These are phyloP conservation scores for Mycosphaerella sp. DNA, from an alignment of 2,329 filamentous ascomycete genomes.

Conservation along the genomic window DNA sequence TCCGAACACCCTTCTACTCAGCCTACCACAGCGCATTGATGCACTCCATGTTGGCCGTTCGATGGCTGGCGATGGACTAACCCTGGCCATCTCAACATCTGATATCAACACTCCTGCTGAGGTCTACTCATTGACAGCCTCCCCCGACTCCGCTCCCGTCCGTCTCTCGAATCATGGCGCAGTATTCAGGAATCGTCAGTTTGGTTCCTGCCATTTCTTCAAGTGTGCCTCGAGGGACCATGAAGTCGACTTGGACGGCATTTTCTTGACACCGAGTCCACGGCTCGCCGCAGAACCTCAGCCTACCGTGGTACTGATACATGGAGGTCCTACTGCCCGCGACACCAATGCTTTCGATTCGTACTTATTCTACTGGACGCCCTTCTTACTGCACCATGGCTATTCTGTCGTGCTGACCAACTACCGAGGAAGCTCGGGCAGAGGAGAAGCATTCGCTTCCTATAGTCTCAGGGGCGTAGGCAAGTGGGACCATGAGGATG, in stretches of 20 bases:
- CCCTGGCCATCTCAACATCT: conserved; percentile 27
- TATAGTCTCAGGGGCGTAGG: conserved; percentile 32
- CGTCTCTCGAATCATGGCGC: conserved; percentile 24
- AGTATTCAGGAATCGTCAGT: conserved; percentile 13
- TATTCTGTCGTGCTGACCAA: conserved; percentile 37
- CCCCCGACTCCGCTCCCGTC: conserved; percentile 12
- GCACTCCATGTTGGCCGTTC: conserved; percentile 19
- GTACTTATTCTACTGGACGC: conserved; percentile 27
- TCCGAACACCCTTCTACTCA: conserved; percentile 8
- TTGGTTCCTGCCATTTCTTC: conserved; percentile 25
- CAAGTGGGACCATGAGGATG: conserved; percentile 35
- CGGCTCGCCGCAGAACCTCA: conserved; percentile 18
- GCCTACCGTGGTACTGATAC: conserved; percentile 34
- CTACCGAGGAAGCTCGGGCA: conserved; percentile 36
- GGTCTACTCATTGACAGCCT: conserved; percentile 28
- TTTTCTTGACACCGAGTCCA: conserved; percentile 25
- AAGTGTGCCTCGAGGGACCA: conserved; percentile 28
- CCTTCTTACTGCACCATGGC: conserved; percentile 34
- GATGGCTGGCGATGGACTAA: conserved; percentile 20
- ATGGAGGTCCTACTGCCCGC: conserved; percentile 35
- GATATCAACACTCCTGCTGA: conserved; percentile 29
- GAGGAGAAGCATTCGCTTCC: conserved; percentile 32
- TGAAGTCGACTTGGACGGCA: conserved; percentile 27
- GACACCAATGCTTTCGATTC: conserved; percentile 30
- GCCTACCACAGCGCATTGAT: conserved; percentile 10